Base-by-base conservation (phyloP, 129 eudicot genomes). In the Centella asiatica region DNA sequence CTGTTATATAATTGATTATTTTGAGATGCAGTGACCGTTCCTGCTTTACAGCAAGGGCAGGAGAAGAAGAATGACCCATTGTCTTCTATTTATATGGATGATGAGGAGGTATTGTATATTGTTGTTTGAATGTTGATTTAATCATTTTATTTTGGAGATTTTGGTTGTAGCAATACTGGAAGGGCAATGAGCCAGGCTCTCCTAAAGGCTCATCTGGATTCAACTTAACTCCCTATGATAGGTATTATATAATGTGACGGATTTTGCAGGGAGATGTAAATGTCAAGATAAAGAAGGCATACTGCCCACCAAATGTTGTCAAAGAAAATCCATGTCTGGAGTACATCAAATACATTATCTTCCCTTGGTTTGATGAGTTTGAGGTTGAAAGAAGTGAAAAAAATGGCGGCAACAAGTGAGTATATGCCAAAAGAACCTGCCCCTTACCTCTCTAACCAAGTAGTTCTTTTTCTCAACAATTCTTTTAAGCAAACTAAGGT, bases 331-430 rank as follows among this genome's bases (percentile, higher is more conserved):
- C 95, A 27, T 90, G 95, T 58, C 67, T 90, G 27, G 95, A 86
- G 71, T 90, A 90, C 78, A 36, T 86, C 31, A 83, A 81, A 60
- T 86, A 78, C 78, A 70, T 90, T 10, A 54, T 83, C 48, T 77
- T 86, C 49, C 97, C 97, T 42, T 86, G 93, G 95, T 78, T 79
- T 62, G 74, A 76, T 6, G 86, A 83, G 77, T 86, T 90, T 59
- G 73, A 72, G 53, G 83, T 90, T 54, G 97, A 83, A 65, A 77
- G 97, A 31, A 79, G 74, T 60, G 81, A 75, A 6, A 84, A 83
- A 32, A 80, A 86, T 51, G 97, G 97, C n/a, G 94, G 97, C 59
- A 83, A 73, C 54, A 86, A 83, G 97, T 90, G 66, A 80, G 97
- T 59, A 20, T 40, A 27, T 66, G n/a, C n/a, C n/a, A n/a, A n/a